Percentiles rank a stretch among this genome's conserved stretches.
Conservation (phyloP, 2,329 filamentous ascomycete genomes). For the Aspergillus floridensis region DNA sequence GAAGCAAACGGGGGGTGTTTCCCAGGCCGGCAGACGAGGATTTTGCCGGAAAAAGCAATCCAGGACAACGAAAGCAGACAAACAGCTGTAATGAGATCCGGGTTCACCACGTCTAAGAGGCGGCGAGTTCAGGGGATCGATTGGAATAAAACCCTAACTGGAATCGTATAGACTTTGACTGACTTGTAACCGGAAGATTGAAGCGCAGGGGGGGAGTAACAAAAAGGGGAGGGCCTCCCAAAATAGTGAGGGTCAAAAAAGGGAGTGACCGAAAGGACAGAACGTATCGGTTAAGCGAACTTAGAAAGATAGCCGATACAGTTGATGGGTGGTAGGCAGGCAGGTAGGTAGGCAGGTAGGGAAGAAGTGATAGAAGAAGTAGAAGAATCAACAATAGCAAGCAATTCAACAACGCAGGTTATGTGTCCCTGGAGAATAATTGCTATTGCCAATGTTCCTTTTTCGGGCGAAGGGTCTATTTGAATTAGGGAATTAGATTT, state of each 20-base stretch:
- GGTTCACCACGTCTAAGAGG: not conserved
- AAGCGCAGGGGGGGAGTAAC: not conserved
- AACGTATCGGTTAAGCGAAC: constrained; percentile 19
- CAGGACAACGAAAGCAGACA: constrained; percentile 11
- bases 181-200: constrained; percentile 2
- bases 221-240: not conserved
- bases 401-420: constrained; percentile 19
- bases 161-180: too few relatives aligned
- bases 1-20: constrained; percentile 19
- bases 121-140: not conserved
- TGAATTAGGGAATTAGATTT: constrained; percentile 4
- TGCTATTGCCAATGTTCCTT: constrained; percentile 6
- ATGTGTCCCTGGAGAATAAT: not conserved
- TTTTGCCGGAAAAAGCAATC: constrained; percentile 11
- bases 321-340: not conserved
- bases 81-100: constrained; percentile 2
- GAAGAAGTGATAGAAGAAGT: too few relatives aligned
- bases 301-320: constrained; percentile 17
- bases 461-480: constrained; percentile 3
- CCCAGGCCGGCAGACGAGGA: constrained; percentile 12
- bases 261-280: constrained; percentile 9
- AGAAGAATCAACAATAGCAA: constrained; percentile 12
- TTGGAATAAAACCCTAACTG: too few relatives aligned
- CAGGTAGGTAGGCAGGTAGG: too few relatives aligned
- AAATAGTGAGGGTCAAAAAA: constrained; percentile 8